Percentiles rank a stretch among this genome's conserved stretches.
Conservation (phyloP, 169 alveolate species). For the Perkinsus marinus region DNA sequence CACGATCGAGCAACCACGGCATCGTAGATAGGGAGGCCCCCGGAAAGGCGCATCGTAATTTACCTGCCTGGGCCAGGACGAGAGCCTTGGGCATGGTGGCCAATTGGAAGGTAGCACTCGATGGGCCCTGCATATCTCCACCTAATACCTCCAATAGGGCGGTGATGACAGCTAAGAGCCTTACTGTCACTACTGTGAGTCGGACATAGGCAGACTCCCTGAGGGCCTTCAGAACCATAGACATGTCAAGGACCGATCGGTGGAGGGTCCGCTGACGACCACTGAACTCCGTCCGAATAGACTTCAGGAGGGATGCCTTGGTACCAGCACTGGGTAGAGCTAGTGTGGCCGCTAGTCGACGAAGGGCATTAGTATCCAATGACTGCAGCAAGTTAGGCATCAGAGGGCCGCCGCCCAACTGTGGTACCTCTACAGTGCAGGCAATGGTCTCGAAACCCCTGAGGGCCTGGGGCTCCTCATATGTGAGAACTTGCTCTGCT, state of each 20-base stretch:
- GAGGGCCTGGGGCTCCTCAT: neutral
- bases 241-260: neutral
- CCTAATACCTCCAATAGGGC: neutral
- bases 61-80: neutral
- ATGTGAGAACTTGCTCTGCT: neutral
- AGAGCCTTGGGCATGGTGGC: neutral
- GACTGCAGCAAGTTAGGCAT: neutral
- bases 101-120: neutral
- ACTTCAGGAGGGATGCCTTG: neutral
- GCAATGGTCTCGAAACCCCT: neutral
- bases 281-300: neutral
- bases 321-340: neutral
- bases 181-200: neutral
- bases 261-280: neutral
- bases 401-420: neutral
- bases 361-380: neutral
- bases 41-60: neutral
- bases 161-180: neutral
- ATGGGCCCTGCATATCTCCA: neutral
- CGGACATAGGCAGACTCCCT: neutral
- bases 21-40: neutral
- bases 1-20: neutral
- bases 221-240: neutral
- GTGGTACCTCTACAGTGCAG: neutral
- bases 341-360: neutral